Conservation (phyloP, 257 asterid genomes). For the Sherardia arvensis region DNA sequence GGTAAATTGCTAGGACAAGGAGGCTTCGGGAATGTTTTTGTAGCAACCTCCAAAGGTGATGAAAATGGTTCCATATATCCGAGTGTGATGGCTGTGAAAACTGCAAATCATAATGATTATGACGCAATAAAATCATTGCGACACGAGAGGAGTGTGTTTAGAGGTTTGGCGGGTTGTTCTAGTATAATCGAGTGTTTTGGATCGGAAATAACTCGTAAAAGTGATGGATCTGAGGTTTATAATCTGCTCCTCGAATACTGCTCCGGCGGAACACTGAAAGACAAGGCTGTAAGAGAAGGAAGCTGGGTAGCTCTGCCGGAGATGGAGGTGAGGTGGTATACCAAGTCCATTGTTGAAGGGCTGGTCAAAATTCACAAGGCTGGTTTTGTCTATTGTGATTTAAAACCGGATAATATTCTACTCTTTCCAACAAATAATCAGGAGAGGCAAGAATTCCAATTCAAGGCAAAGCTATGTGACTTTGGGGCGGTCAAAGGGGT, state of each 20-base stretch:
- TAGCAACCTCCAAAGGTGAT: background rate
- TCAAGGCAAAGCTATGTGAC: background rate
- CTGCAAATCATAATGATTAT: background rate
- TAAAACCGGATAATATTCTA: background rate
- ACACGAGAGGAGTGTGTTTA: background rate
- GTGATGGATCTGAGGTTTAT: background rate
- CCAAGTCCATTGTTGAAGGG: constrained; percentile 2
- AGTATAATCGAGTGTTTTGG: background rate
- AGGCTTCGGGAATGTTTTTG: background rate
- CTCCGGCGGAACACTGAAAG: background rate
- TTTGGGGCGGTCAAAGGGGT: background rate
- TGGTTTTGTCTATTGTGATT: background rate
- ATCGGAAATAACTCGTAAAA: background rate
- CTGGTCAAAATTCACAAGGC: background rate
- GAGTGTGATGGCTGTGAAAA: background rate
- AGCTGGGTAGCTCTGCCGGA: background rate
- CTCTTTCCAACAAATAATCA: background rate
- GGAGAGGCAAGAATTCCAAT: background rate
- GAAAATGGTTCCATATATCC: background rate
- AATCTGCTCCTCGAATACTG: background rate
- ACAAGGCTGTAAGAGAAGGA: background rate
- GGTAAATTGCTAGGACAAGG: background rate
- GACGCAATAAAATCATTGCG: background rate
- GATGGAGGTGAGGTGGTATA: constrained; percentile 1
- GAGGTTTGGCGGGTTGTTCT: background rate